phyloP scores from a whole-genome alignment of 805 yeast genomes.

The Teunomyces barrocoloradensis region DNA sequence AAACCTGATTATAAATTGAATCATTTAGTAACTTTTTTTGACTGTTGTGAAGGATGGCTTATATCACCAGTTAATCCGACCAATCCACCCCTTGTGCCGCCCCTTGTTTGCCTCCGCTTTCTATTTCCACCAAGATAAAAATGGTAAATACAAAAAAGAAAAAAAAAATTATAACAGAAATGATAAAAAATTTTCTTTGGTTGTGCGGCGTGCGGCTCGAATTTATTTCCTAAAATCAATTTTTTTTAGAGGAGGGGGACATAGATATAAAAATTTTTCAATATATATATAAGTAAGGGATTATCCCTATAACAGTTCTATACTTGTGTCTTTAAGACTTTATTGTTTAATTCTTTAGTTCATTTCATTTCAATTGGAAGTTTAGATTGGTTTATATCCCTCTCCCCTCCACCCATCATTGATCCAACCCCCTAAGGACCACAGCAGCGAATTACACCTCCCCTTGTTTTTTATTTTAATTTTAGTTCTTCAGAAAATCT shows the following conservation, averaged over 20 bases:
- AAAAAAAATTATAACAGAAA: slow-evolving; percentile 1
- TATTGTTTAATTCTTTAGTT: slow-evolving; percentile 1
- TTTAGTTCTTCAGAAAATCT: background rate
- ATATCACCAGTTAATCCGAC: background rate
- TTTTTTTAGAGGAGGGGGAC: slow-evolving; percentile 4
- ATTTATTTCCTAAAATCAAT: slow-evolving; percentile 1
- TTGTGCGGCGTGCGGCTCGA: slow-evolving; percentile 2
- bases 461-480: slow-evolving; percentile 3
- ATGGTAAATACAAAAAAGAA: slow-evolving; percentile 2
- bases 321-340: background rate
- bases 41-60: background rate
- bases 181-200: slow-evolving; percentile 4
- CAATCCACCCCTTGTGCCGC: background rate
- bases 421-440: background rate
- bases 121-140: slow-evolving; percentile 1
- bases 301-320: background rate
- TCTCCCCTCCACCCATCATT: background rate
- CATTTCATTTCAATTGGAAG: slow-evolving; percentile 3
- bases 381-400: background rate
- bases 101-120: background rate
- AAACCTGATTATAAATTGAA: background rate
- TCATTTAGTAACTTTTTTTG: background rate
- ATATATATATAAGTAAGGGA: slow-evolving; percentile 4
- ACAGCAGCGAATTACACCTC: background rate
- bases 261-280: slow-evolving; percentile 4